Percentiles rank a stretch among this genome's conserved stretches.
phyloP scores from a whole-genome alignment of 495 filamentous ascomycete genomes.

The Trichoderma erinaceum region DNA sequence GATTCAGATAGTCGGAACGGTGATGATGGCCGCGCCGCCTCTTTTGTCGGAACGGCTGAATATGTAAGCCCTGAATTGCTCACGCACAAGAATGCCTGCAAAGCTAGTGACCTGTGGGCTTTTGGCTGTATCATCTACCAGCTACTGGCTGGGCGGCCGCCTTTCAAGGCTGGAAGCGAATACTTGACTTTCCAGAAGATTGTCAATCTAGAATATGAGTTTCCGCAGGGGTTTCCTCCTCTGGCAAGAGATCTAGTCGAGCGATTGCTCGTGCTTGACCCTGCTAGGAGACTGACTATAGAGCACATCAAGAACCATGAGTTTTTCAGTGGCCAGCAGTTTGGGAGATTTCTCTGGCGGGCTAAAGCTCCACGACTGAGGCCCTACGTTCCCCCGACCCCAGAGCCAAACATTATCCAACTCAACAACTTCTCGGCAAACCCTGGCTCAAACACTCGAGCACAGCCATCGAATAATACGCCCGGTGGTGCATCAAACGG shows the following conservation, averaged over 20 bases:
- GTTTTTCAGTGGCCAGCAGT: slow-evolving; percentile 88
- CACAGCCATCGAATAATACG: slow-evolving; percentile 17
- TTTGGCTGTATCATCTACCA: slow-evolving; percentile 99
- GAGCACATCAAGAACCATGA: slow-evolving; percentile 97
- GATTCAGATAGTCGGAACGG: slow-evolving; percentile 44
- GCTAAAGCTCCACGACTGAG: slow-evolving; percentile 85
- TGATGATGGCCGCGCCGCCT: slow-evolving; percentile 69
- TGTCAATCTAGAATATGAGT: slow-evolving; percentile 86
- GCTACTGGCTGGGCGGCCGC: slow-evolving; percentile 83
- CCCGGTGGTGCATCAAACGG: slow-evolving; percentile 26
- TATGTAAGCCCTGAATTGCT: slow-evolving; percentile 96
- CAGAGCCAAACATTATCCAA: slow-evolving; percentile 70
- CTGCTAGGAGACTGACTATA: slow-evolving; percentile 77
- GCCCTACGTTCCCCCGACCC: slow-evolving; percentile 72
- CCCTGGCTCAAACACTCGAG: slow-evolving; percentile 40
- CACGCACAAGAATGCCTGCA: slow-evolving; percentile 93
- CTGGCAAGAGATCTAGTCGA: slow-evolving; percentile 90
- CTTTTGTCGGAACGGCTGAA: slow-evolving; percentile 97
- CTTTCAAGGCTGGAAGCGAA: slow-evolving; percentile 96
- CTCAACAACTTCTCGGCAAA: slow-evolving; percentile 54
- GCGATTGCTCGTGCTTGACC: slow-evolving; percentile 85
- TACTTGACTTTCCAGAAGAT: slow-evolving; percentile 99
- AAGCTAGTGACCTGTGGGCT: slow-evolving; percentile 96
- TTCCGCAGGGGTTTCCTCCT: slow-evolving; percentile 81
- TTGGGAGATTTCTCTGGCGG: slow-evolving; percentile 83